Base-by-base conservation (phyloP, 2,329 filamentous ascomycete genomes). In the Daldinia eschscholtzii region DNA sequence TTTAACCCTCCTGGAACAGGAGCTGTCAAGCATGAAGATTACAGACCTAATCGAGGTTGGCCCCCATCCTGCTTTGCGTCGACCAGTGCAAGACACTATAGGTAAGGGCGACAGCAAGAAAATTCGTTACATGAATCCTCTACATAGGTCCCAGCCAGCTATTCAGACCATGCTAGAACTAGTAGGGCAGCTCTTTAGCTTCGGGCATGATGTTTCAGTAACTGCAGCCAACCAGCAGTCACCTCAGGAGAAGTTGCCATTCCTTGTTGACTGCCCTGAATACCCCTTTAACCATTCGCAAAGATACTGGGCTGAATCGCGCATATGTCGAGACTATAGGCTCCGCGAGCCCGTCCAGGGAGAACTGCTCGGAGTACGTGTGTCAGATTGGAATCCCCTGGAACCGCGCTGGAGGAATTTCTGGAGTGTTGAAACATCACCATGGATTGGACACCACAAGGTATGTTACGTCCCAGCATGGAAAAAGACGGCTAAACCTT, bases 381-480 rank as follows among this genome's bases (percentile, higher is more conserved):
- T 70, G 9, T 41, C 67, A 2, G 76, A 78, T 30, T 76, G 72
- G 70, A 75, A 76, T 33, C 73, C 76, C 0, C 58, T 76, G 12
- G 70, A 74, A 2, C 77, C 78, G 2, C 61, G 70, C 6, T 87
- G 85, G 85, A 78, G 84, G 13, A 83, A 83, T 6, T 68, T 73
- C 2, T n/a, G 55, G 20, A 33, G 53, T n/a, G 28, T 52, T 3
- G 53, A 41, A 13, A 48, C 42, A 7, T 39, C 33, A 4, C 61
- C 61, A 15, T 64, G 61, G 61, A n/a, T 64, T 23, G 42, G 30
- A 1, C 20, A 64, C 7, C 61, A 64, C 18, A 59, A 46, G 41
- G 56, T 58, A 44, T 12, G 56, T 44, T 35, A 6, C 12, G 5
- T 4, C 18, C 18, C 6, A 23, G 5, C 3, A 4, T 15, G 6